Conservation (phyloP, 2,329 filamentous ascomycete genomes). For the Fonsecaea pugnacius region DNA sequence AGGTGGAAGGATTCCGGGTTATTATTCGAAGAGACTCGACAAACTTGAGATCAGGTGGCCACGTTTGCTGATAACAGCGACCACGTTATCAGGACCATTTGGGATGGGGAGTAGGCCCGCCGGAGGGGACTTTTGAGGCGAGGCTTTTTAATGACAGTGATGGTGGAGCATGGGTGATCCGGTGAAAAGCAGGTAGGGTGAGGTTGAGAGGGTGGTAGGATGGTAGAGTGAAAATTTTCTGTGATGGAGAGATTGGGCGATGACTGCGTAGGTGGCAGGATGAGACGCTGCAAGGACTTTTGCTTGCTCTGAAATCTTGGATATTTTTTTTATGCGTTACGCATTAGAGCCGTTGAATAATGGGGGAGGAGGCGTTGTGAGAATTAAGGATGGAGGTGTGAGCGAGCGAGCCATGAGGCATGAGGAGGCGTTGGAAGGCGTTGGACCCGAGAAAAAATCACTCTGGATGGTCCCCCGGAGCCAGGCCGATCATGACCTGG, state of each 20-base stretch:
- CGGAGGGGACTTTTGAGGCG: slow-evolving; percentile 8
- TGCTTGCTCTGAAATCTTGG: background rate
- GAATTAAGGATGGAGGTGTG: too few relatives aligned
- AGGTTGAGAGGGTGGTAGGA: background rate
- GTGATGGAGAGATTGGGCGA: background rate
- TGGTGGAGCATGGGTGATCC: slow-evolving; percentile 6
- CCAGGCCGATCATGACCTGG: background rate
- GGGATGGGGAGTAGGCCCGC: slow-evolving; percentile 3
- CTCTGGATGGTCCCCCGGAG: background rate
- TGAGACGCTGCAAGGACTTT: slow-evolving; percentile 1
- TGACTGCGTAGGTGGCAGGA: background rate
- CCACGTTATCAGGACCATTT: slow-evolving; percentile 18
- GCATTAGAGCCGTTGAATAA: background rate
- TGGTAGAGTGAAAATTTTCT: background rate
- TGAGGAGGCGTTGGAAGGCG: background rate
- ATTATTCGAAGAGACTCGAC: background rate
- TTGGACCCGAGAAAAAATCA: background rate
- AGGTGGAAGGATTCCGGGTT: background rate
- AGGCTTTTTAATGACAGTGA: slow-evolving; percentile 6
- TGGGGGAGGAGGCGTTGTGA: background rate
- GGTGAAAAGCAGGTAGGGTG: background rate
- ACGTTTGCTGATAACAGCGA: slow-evolving; percentile 11
- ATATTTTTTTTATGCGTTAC: background rate
- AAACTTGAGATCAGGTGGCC: slow-evolving; percentile 5
- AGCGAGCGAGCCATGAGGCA: background rate